These are phyloP conservation scores for Paraconiothyrium sp. DNA, from an alignment of 2,329 filamentous ascomycete genomes.

Conservation along the genomic window DNA sequence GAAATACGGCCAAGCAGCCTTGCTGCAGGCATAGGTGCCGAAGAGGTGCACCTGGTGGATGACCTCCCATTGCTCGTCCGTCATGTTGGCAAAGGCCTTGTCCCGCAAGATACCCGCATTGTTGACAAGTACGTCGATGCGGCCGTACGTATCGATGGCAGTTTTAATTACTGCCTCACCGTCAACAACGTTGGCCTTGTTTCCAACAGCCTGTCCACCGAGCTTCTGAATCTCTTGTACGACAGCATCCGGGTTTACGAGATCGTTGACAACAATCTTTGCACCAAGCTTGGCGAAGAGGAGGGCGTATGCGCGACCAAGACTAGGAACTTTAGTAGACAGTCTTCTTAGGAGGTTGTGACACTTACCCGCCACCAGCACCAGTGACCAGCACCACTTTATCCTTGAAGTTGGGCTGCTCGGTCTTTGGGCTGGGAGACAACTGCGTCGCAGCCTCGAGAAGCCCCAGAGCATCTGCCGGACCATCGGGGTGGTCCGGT, in stretches of 20 bases:
- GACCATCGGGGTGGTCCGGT: constrained; percentile 82
- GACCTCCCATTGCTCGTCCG: constrained; percentile 89
- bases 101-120: constrained; percentile 97
- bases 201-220: constrained; percentile 89
- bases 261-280: constrained; percentile 91
- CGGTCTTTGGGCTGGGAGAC: constrained; percentile 42
- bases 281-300: constrained; percentile 87
- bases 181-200: constrained; percentile 93
- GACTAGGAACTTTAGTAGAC: constrained; percentile 59
- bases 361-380: constrained; percentile 50
- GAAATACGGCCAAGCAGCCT: constrained; percentile 97
- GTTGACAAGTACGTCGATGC: constrained; percentile 95
- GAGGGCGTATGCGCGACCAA: constrained; percentile 89
- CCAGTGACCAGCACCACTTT: constrained; percentile 51
- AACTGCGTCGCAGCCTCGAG: constrained; percentile 50
- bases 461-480: constrained; percentile 87
- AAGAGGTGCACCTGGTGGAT: constrained; percentile 92
- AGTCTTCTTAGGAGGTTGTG: neutral
- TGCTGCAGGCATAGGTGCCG: constrained; percentile 95
- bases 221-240: constrained; percentile 91
- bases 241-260: constrained; percentile 89
- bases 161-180: constrained; percentile 91
- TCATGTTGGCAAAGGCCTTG: constrained; percentile 98
- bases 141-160: constrained; percentile 91
- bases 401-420: constrained; percentile 48